phyloP scores from a whole-genome alignment of 306 rosid species.

The Geum urbanum region DNA sequence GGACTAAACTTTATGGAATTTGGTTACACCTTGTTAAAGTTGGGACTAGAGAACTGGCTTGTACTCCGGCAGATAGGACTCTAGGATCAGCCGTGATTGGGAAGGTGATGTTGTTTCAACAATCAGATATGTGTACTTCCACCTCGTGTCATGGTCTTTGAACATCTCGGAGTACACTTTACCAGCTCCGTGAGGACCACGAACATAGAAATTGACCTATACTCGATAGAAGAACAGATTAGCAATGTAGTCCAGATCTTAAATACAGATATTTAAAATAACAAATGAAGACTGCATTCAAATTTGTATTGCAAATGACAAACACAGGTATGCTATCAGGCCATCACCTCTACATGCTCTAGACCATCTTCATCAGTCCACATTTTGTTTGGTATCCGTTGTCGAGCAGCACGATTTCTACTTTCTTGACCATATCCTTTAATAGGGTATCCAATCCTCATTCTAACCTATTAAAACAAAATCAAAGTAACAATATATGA shows the following conservation, averaged over 20 bases:
- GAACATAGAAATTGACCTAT: constrained; percentile 83
- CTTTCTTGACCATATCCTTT: constrained; percentile 98
- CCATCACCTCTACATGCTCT: constrained; percentile 84
- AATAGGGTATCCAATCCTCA: constrained; percentile 90
- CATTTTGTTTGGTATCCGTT: constrained; percentile 73
- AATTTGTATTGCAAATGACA: constrained; percentile 3
- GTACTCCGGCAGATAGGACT: constrained; percentile 77
- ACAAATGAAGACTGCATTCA: not conserved
- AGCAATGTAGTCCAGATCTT: not conserved
- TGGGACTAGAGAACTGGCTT: constrained; percentile 28
- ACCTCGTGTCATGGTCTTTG: constrained; percentile 65
- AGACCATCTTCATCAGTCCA: constrained; percentile 94
- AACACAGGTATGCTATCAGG: not conserved
- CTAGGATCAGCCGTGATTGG: constrained; percentile 71
- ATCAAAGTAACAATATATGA: not conserved
- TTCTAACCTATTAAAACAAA: constrained; percentile 54
- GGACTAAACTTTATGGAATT: constrained; percentile 12
- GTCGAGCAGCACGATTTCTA: constrained; percentile 99
- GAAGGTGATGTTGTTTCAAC: constrained; percentile 81
- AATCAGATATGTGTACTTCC: constrained; percentile 80
- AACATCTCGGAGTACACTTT: constrained; percentile 85
- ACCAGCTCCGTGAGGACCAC: constrained; percentile 91
- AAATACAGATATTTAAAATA: not conserved
- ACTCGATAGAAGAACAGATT: constrained; percentile 20
- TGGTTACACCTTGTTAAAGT: constrained; percentile 28